phyloP scores from a whole-genome alignment of 2,329 filamentous ascomycete genomes.

The Lasiodiplodia sp. region DNA sequence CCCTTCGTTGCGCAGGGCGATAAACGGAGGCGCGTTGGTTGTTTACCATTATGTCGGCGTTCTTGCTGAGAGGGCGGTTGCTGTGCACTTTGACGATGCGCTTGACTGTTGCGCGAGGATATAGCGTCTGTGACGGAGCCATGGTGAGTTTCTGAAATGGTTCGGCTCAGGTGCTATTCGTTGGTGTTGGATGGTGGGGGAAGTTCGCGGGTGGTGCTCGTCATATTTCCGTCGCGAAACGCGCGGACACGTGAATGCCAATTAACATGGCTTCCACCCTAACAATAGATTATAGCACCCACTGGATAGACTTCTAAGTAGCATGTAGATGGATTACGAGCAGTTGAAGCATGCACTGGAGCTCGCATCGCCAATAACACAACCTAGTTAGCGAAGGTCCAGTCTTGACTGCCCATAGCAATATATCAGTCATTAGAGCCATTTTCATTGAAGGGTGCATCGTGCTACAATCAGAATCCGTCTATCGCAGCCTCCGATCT shows the following conservation, averaged over 20 bases:
- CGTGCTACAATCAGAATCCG: conserved; percentile 24
- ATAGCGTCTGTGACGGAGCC: conserved; percentile 74
- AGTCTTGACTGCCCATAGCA: background rate
- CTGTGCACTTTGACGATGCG: conserved; percentile 91
- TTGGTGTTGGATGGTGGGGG: conserved; percentile 17
- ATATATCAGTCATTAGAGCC: conserved; percentile 18
- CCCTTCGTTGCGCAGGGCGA: background rate
- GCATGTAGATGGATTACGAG: background rate
- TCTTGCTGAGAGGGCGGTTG: conserved; percentile 80
- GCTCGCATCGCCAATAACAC: background rate
- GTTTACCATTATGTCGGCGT: conserved; percentile 81
- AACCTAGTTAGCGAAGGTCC: background rate
- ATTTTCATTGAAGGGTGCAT: conserved; percentile 23
- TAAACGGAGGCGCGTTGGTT: conserved; percentile 16
- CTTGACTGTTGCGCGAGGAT: conserved; percentile 83
- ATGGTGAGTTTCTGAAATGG: conserved; percentile 46
- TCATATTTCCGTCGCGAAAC: conserved; percentile 27
- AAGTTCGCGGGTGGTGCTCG: background rate
- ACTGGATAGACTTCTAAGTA: background rate
- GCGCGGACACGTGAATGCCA: conserved; percentile 27
- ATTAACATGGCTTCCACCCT: background rate
- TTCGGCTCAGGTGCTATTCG: conserved; percentile 28
- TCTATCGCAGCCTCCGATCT: conserved; percentile 14
- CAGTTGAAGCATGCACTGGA: background rate
- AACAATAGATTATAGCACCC: background rate